These are phyloP conservation scores for Ilyonectria destructans DNA, from an alignment of 2,329 filamentous ascomycete genomes.

Conservation along the genomic window DNA sequence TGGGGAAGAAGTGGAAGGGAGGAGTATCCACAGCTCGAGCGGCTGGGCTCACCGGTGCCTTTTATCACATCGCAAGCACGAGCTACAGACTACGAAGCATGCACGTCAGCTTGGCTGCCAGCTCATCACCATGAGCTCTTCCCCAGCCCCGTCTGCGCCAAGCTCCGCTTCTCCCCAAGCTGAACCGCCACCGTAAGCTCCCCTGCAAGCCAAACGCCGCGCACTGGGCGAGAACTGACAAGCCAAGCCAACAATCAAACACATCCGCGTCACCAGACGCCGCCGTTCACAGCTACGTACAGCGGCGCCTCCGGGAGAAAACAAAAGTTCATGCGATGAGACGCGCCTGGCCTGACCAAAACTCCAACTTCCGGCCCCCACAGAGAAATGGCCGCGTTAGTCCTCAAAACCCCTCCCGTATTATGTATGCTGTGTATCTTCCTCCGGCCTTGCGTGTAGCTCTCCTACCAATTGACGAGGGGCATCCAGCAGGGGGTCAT, in stretches of 20 bases:
- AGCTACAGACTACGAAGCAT: not conserved
- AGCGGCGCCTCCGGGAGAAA: not conserved
- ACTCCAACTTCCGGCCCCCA: not conserved
- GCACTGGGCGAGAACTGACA: not conserved
- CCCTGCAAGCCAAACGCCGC: not conserved
- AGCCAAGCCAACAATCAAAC: not conserved
- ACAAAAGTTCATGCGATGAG: constrained; percentile 4
- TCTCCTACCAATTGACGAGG: not conserved
- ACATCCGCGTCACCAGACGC: not conserved
- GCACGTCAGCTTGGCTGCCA: constrained; percentile 22
- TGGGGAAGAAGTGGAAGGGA: not conserved
- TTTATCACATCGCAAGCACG: constrained; percentile 7
- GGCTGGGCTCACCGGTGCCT: not conserved
- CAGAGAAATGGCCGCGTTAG: not conserved
- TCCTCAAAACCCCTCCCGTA: not conserved
- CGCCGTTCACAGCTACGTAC: not conserved
- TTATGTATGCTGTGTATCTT: not conserved
- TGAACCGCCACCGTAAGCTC: not conserved
- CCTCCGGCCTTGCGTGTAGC: not conserved
- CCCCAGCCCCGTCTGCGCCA: not conserved
- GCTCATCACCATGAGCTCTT: not conserved
- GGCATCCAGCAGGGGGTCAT: not conserved
- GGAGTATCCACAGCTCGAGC: not conserved
- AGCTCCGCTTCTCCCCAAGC: not conserved
- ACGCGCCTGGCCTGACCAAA: not conserved